A percentile compares a stretch with the other conserved stretches of the same genome.
phyloP scores from a whole-genome alignment of 345 rosid genomes.

The Kandelia obovata region DNA sequence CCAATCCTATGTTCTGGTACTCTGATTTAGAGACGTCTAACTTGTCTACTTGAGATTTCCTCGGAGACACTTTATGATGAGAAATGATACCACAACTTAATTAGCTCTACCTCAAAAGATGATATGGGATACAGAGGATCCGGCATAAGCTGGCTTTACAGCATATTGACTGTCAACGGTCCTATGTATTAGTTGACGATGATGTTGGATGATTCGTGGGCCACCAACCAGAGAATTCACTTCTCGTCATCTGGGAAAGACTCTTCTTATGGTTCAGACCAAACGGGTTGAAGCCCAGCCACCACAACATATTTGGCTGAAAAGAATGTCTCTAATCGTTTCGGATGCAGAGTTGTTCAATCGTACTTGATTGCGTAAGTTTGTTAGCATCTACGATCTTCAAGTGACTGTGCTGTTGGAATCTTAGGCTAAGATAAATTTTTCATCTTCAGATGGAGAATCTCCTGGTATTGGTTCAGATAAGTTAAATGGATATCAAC shows the following conservation, averaged over 20 bases:
- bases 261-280: background rate
- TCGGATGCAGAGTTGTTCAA: background rate
- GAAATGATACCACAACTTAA: no score
- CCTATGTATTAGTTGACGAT: background rate
- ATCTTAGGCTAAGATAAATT: background rate
- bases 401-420: background rate
- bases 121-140: no score
- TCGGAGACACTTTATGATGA: no score
- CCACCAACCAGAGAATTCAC: background rate
- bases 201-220: background rate
- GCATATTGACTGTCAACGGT: background rate
- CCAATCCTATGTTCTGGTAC: no score
- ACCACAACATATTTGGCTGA: background rate
- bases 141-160: background rate
- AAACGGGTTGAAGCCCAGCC: background rate
- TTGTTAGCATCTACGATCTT: background rate
- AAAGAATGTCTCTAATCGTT: background rate
- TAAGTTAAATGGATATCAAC: constrained; percentile 31
- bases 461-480: constrained; percentile 22
- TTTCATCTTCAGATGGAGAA: constrained; percentile 18
- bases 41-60: no score
- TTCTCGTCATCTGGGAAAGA: background rate
- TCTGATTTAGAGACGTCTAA: no score
- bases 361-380: background rate
- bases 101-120: no score